phyloP scores from a whole-genome alignment of 768 basidiomycete genomes.

The Amanita pseudoporphyria region DNA sequence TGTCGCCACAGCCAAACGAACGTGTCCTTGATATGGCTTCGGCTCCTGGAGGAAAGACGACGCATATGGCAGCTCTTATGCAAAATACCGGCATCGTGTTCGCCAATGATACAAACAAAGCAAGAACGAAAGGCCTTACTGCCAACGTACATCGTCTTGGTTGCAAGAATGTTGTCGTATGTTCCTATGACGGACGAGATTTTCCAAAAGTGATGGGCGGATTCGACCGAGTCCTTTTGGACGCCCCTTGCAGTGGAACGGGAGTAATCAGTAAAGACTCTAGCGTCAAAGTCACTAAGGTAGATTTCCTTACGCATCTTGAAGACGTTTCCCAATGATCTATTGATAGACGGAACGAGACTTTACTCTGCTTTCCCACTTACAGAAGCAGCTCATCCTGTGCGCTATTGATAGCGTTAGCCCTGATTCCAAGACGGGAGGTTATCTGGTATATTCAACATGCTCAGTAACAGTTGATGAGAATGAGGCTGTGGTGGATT shows the following conservation, averaged over 20 bases:
- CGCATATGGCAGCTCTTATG: constrained; percentile 93
- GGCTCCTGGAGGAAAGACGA: constrained; percentile 96
- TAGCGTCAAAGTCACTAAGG: constrained; percentile 98
- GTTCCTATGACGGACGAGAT: constrained; percentile 94
- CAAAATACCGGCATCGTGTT: constrained; percentile 98
- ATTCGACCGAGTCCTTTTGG: constrained; percentile 93
- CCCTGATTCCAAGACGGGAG: constrained; percentile 84
- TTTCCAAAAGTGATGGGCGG: constrained; percentile 99
- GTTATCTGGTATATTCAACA: constrained; percentile 94
- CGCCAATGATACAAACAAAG: constrained; percentile 94
- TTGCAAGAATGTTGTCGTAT: constrained; percentile 96
- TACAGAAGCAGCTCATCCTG: constrained; percentile 96
- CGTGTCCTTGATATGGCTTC: constrained; percentile 98
- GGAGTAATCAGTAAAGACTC: constrained; percentile 98
- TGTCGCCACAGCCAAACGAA: constrained; percentile 86
- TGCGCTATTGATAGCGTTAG: constrained; percentile 96
- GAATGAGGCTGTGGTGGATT: constrained; percentile 97
- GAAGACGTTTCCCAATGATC: constrained; percentile 7
- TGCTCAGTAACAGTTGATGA: constrained; percentile 98
- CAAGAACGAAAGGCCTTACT: constrained; percentile 89
- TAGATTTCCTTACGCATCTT: constrained; percentile 21
- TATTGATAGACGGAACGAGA: constrained; percentile 76
- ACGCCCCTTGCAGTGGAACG: constrained; percentile 97
- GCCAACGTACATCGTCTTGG: constrained; percentile 96
- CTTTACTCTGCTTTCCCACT: constrained; percentile 90